Evolutionary conservation across 176 grass and related monocot species (phyloP), one percentile per base, ranked within the genome.

Genomic region (Themeda triandra): DNA sequence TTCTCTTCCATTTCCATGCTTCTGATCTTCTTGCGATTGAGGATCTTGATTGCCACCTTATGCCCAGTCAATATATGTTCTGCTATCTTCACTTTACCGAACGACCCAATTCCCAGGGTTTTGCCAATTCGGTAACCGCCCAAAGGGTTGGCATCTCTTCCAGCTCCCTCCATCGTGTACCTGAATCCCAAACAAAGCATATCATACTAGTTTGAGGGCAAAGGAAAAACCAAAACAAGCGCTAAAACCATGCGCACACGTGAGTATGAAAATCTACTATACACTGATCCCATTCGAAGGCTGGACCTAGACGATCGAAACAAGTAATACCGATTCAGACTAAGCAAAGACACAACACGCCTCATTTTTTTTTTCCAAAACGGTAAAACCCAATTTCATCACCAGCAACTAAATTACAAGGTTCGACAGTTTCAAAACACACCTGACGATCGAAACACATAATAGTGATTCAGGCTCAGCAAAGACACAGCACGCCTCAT

Each of bases 1-100:
- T 97, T 97, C 79, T 92, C 92, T 82, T 98, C 92, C 91, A 94
- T 92, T 60, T 94, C 90, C 86, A 91, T 92, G 86, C 86, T 91
- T 78, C 75, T 98, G 30, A 98, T 89, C 79, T 94, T 94, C 12
- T 81, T 84, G 59, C 92, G 92, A 30, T 94, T 97, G 46, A 97
- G 90, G 60, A 98, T 94, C 78, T 98, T 98, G 64, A 98, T 92
- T 1, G 95, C 95, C 51, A 98, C 95, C 66, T 88, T 93, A 73
- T 92, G 85, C 7, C 95, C 88, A 3, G 95, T 98, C 42, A 89
- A 79, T 53, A 92, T 87, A 81, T 98, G 95, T 31, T 93, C 88
- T 1, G 95, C 95, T 14, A 98, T 91, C 83, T 98, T 98, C 17
- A 98, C 95, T 71, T 98, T 98, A 2, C 92, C 90, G 5, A 92